Evolutionary conservation across 2,329 filamentous ascomycete species (phyloP), one percentile per base, ranked within the genome.

Genomic region (Aureobasidium sp.): DNA sequence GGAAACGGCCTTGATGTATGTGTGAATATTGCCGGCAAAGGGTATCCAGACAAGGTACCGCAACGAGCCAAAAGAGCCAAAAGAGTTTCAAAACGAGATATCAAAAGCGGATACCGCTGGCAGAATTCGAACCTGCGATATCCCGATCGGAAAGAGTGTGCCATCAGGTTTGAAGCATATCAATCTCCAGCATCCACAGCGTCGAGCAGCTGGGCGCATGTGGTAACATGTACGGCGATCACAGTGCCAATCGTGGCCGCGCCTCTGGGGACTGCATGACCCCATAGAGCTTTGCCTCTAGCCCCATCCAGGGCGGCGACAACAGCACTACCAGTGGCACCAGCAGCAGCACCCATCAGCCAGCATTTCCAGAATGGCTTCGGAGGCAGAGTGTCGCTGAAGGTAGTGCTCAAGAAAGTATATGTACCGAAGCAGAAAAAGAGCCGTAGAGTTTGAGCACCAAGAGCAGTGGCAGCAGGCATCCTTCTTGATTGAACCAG

Each of bases 391-490:
- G 55, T 61, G 20, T 47, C 42, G 32, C 62, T 63, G 17, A 64
- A 53, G 29, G 27, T 58, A 36, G 60, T 65, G 36, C 55, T 63
- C 17, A 66, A 34, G 26, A 61, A 64, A 23, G 64, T 65, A 37
- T 62, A 66, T 1, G 62, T 64, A 5, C 64, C 65, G 9, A 66
- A 66, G 44, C 64, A 65, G 7, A 65, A 32, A 26, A 66, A 65
- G 12, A 66, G 39, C 20, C 57, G 61, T 7, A 65, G 41, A 13
- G 52, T 61, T 12, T 65, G 65, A 5, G 55, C 26, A 17, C 58
- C 27, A 2, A 57, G 37, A 17, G 62, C 57, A 23, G 50, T 13
- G 2, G 46, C 34, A 29, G 51, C 32, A 26, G 62, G 65, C 5
- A 63, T 17, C 1, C 34, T 63, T n/a, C 61, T 50, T n/a, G 32